Conservation (phyloP, 306 rosid genomes). For the Coriaria nepalensis region DNA sequence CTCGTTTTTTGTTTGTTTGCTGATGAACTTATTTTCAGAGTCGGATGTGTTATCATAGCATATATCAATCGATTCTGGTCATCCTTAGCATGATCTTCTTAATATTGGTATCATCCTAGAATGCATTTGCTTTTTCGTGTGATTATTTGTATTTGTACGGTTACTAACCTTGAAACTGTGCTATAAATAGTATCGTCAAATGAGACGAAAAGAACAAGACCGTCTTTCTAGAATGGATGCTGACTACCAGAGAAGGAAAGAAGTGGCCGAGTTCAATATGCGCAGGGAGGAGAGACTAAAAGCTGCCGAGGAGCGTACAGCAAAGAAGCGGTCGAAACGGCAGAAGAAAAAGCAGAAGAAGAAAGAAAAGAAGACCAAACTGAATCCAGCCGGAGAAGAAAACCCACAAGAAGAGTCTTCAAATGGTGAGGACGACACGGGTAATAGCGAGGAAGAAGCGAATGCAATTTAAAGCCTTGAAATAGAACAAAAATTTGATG, state of each 20-base stretch:
- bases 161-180: constrained; percentile 1
- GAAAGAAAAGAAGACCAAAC: constrained; percentile 50
- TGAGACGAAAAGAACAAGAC: constrained; percentile 95
- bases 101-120: too few relatives aligned
- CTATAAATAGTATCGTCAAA: constrained; percentile 70
- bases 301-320: constrained; percentile 79
- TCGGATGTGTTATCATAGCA: too few relatives aligned
- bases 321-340: constrained; percentile 68
- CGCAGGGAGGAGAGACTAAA: constrained; percentile 79
- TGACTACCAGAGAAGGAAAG: constrained; percentile 73
- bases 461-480: too few relatives aligned
- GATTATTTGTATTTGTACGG: too few relatives aligned
- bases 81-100: too few relatives aligned
- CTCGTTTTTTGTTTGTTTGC: too few relatives aligned
- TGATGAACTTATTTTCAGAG: too few relatives aligned
- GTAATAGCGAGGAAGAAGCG: constrained; percentile 32
- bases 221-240: constrained; percentile 84
- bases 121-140: too few relatives aligned
- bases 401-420: constrained; percentile 49
- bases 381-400: constrained; percentile 30
- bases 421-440: constrained; percentile 41
- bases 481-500: too few relatives aligned
- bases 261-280: constrained; percentile 53
- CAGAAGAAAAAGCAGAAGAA: constrained; percentile 81
- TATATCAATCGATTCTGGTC: too few relatives aligned